Percentiles rank a stretch among this genome's conserved stretches.
Conservation (phyloP, 2,329 filamentous ascomycete genomes). For the Parastagonospora nodorum region DNA sequence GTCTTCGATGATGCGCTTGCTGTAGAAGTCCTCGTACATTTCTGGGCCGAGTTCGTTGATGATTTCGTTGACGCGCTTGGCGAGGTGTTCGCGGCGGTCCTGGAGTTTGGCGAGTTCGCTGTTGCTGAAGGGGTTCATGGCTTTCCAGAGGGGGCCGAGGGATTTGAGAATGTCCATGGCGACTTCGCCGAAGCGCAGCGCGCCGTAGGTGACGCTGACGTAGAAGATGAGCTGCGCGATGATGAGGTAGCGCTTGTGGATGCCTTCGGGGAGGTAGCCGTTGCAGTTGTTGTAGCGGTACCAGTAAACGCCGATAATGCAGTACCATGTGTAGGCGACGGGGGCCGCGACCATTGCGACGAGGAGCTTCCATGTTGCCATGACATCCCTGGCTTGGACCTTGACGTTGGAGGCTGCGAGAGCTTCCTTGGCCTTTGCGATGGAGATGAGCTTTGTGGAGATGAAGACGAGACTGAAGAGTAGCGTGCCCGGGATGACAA, state of each 20-base stretch:
- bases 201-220: conserved; percentile 87
- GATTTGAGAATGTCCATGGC: conserved; percentile 99
- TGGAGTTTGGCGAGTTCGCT: conserved; percentile 84
- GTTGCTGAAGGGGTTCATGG: conserved; percentile 80
- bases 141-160: conserved; percentile 82
- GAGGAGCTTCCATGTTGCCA: conserved; percentile 50
- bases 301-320: conserved; percentile 38
- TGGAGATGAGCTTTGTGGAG: conserved; percentile 43
- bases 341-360: conserved; percentile 47
- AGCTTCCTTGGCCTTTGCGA: conserved; percentile 45
- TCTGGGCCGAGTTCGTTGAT: conserved; percentile 96
- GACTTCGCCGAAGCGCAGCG: conserved; percentile 93
- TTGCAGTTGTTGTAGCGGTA: conserved; percentile 69
- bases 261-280: conserved; percentile 78
- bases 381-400: conserved; percentile 46
- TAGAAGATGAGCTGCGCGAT: conserved; percentile 79
- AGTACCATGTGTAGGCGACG: conserved; percentile 39
- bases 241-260: conserved; percentile 69
- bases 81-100: conserved; percentile 72
- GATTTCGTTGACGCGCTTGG: conserved; percentile 81
- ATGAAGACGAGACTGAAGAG: conserved; percentile 69
- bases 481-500: conserved; percentile 82
- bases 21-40: conserved; percentile 84
- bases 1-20: conserved; percentile 47
- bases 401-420: conserved; percentile 49